phyloP scores from a whole-genome alignment of 2,329 filamentous ascomycete species.

The Curvularia lunata region DNA sequence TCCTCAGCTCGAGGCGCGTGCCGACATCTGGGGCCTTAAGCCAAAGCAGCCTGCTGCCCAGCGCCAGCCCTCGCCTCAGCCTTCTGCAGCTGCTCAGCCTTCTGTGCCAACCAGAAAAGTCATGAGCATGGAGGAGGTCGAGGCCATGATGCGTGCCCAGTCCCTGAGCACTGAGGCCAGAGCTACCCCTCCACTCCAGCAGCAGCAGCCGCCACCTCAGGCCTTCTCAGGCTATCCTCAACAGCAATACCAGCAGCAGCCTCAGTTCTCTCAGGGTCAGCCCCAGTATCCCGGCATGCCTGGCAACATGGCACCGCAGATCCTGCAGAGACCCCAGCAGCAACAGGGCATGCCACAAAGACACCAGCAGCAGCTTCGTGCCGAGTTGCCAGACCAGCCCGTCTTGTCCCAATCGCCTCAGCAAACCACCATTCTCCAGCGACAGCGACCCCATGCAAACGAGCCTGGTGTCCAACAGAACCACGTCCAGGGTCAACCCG shows the following conservation, averaged over 20 bases:
- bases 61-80: slow-evolving; percentile 36
- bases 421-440: slow-evolving; percentile 47
- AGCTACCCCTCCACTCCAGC: slow-evolving; percentile 40
- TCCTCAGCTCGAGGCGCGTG: slow-evolving; percentile 89
- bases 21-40: slow-evolving; percentile 86
- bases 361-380: slow-evolving; percentile 50
- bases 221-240: slow-evolving; percentile 20
- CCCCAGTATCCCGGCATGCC: slow-evolving; percentile 39
- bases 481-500: slow-evolving; percentile 50
- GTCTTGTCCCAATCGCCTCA: slow-evolving; percentile 36
- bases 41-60: slow-evolving; percentile 60
- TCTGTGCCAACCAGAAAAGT: slow-evolving; percentile 67
- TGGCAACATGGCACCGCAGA: slow-evolving; percentile 57
- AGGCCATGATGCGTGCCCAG: slow-evolving; percentile 85
- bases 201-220: slow-evolving; percentile 36
- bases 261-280: slow-evolving; percentile 40
- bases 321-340: slow-evolving; percentile 56
- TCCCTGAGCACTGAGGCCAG: slow-evolving; percentile 50
- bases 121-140: slow-evolving; percentile 96
- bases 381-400: slow-evolving; percentile 52
- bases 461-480: slow-evolving; percentile 37
- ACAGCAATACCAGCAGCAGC: slow-evolving; percentile 22
- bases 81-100: slow-evolving; percentile 25
- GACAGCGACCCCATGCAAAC: slow-evolving; percentile 37
- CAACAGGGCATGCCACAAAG: slow-evolving; percentile 43